These are phyloP conservation scores for Sporothrix mexicana DNA, from an alignment of 2,329 filamentous ascomycete genomes.

Conservation along the genomic window DNA sequence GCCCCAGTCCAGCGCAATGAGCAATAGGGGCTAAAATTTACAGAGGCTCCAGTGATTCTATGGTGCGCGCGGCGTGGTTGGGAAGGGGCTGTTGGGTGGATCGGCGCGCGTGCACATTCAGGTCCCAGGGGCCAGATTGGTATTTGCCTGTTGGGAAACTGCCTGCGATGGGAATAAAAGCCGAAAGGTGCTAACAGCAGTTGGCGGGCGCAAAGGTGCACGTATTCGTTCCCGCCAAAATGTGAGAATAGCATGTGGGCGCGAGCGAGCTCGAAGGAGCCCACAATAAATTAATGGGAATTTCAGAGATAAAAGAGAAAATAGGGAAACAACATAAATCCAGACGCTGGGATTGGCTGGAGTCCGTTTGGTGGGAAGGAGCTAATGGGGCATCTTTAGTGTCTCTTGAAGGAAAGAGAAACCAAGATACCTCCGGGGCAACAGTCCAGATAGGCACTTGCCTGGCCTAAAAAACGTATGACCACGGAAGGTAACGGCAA, in stretches of 20 bases:
- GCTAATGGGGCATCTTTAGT: not conserved
- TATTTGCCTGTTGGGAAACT: slow-evolving; percentile 1
- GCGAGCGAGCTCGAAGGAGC: slow-evolving; percentile 11
- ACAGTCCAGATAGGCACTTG: slow-evolving; percentile 14
- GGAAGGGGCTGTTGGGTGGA: slow-evolving; percentile 24
- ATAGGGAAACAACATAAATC: slow-evolving; percentile 31
- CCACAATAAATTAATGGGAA: not conserved
- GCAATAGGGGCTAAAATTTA: not conserved
- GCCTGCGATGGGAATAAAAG: not conserved
- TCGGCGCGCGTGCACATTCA: slow-evolving; percentile 10
- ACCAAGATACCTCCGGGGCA: slow-evolving; percentile 19
- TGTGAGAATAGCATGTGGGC: not conserved
- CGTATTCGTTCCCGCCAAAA: slow-evolving; percentile 23
- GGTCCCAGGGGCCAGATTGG: not conserved
- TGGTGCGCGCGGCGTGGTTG: slow-evolving; percentile 5
- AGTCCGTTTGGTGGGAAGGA: slow-evolving; percentile 4
- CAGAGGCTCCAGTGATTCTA: not conserved
- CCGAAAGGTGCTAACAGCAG: no score
- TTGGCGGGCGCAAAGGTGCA: not conserved
- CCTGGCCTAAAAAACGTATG: slow-evolving; percentile 28
- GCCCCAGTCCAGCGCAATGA: not conserved
- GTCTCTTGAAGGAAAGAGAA: not conserved
- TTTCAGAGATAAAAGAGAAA: not conserved
- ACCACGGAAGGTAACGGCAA: slow-evolving; percentile 29
- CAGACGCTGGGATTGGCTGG: slow-evolving; percentile 35